These are phyloP conservation scores for Crassisporium funariophilum DNA, from an alignment of 768 basidiomycete species.

Conservation along the genomic window DNA sequence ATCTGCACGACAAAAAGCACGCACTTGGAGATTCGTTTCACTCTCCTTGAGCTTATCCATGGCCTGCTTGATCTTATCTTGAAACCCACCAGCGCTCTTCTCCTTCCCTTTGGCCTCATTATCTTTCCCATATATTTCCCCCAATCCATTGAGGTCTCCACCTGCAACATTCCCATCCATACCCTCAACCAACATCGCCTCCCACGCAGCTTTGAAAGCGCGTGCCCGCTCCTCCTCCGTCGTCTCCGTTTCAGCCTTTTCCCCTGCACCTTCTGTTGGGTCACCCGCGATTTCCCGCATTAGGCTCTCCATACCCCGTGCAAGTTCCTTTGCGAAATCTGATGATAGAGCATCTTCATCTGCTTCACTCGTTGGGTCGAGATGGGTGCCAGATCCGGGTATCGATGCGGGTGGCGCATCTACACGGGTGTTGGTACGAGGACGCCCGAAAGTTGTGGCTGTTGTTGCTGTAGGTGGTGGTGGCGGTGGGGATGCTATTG, in stretches of 20 bases:
- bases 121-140: slow-evolving; percentile 10
- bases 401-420: slow-evolving; percentile 41
- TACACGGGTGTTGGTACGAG: slow-evolving; percentile 52
- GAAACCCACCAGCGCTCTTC: slow-evolving; percentile 45
- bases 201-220: slow-evolving; percentile 64
- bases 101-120: slow-evolving; percentile 7
- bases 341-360: slow-evolving; percentile 43
- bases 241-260: slow-evolving; percentile 22
- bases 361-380: slow-evolving; percentile 30
- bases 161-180: slow-evolving; percentile 47
- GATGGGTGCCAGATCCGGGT: slow-evolving; percentile 33
- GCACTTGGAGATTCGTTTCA: slow-evolving; percentile 56
- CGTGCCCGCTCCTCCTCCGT: slow-evolving; percentile 38
- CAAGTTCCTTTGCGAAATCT: slow-evolving; percentile 49
- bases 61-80: slow-evolving; percentile 67
- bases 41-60: slow-evolving; percentile 75
- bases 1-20: slow-evolving; percentile 11
- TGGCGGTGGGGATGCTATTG: slow-evolving; percentile 26
- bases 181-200: slow-evolving; percentile 66
- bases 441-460: slow-evolving; percentile 33
- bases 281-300: slow-evolving; percentile 46
- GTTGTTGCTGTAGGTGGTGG: slow-evolving; percentile 33
- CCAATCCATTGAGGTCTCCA: slow-evolving; percentile 12
- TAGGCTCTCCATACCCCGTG: slow-evolving; percentile 51
- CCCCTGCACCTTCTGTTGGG: slow-evolving; percentile 24